Conservation (phyloP, 2,329 filamentous ascomycete genomes). For the Microsporum canis region DNA sequence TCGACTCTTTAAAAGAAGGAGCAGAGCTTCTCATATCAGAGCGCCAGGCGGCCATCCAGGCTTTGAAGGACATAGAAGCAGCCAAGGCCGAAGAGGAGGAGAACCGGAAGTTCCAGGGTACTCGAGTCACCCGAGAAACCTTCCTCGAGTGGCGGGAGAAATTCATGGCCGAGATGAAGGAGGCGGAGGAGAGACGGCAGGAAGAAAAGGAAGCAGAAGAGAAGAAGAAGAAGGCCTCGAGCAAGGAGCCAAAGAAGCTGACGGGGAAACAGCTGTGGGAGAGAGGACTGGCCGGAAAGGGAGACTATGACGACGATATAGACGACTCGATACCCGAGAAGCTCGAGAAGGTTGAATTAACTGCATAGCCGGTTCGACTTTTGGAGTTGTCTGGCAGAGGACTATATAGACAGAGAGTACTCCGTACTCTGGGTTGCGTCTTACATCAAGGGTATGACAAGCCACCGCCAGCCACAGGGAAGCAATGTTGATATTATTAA, state of each 20-base stretch:
- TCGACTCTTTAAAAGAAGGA: slow-evolving; percentile 74
- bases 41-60: slow-evolving; percentile 54
- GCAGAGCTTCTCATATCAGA: slow-evolving; percentile 76
- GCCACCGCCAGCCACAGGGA: not conserved
- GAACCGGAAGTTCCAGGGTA: slow-evolving; percentile 92
- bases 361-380: slow-evolving; percentile 17
- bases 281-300: slow-evolving; percentile 55
- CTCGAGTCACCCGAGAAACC: slow-evolving; percentile 71
- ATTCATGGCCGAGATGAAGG: slow-evolving; percentile 72
- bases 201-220: slow-evolving; percentile 71
- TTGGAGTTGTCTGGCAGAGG: not conserved
- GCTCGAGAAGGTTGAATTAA: slow-evolving; percentile 62
- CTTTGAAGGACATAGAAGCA: slow-evolving; percentile 41
- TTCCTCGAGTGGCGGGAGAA: slow-evolving; percentile 72
- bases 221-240: slow-evolving; percentile 63
- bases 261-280: slow-evolving; percentile 72
- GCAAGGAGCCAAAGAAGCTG: slow-evolving; percentile 54
- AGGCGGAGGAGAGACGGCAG: slow-evolving; percentile 53
- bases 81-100: slow-evolving; percentile 69
- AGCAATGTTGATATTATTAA: no score
- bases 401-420: not conserved
- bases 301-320: slow-evolving; percentile 55
- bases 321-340: slow-evolving; percentile 50
- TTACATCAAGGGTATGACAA: not conserved
- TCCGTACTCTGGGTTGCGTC: not conserved